Evolutionary conservation across 345 rosid genomes (phyloP).

Genomic region (Populus ilicifolia): DNA sequence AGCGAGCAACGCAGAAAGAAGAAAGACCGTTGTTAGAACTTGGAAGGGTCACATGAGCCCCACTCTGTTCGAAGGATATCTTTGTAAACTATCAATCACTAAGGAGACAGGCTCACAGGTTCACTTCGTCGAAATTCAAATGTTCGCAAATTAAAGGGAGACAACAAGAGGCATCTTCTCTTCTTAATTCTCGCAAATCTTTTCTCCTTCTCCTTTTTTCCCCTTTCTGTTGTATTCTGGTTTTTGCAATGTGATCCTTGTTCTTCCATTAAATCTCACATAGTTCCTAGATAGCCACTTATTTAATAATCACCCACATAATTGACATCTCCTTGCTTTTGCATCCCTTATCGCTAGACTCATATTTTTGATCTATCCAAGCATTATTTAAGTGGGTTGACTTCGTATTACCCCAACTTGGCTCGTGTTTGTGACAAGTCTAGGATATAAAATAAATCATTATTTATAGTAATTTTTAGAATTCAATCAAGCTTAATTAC

Average conservation of each 20-base stretch:
- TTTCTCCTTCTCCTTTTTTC: too few relatives aligned
- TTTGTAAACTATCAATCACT: not conserved
- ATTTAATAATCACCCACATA: not conserved
- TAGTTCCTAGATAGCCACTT: not conserved
- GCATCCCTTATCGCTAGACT: not conserved
- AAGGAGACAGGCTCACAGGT: not conserved
- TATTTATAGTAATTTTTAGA: too few relatives aligned
- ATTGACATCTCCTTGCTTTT: not conserved
- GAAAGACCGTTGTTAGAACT: slow-evolving; percentile 9
- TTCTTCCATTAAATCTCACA: not conserved
- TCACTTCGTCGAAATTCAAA: not conserved
- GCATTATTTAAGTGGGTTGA: too few relatives aligned
- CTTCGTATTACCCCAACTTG: too few relatives aligned
- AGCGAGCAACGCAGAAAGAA: not conserved
- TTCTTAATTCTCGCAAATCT: slow-evolving; percentile 2
- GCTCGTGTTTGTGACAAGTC: too few relatives aligned
- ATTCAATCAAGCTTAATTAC: too few relatives aligned
- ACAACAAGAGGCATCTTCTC: slow-evolving; percentile 13
- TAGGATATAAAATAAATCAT: too few relatives aligned
- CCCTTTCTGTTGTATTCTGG: not conserved
- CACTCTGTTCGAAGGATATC: not conserved
- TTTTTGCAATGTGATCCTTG: not conserved
- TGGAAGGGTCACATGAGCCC: slow-evolving; percentile 19
- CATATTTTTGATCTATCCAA: not conserved
- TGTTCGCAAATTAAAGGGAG: slow-evolving; percentile 18